Conservation (phyloP, 768 basidiomycete genomes). For the Lentinula aciculospora region DNA sequence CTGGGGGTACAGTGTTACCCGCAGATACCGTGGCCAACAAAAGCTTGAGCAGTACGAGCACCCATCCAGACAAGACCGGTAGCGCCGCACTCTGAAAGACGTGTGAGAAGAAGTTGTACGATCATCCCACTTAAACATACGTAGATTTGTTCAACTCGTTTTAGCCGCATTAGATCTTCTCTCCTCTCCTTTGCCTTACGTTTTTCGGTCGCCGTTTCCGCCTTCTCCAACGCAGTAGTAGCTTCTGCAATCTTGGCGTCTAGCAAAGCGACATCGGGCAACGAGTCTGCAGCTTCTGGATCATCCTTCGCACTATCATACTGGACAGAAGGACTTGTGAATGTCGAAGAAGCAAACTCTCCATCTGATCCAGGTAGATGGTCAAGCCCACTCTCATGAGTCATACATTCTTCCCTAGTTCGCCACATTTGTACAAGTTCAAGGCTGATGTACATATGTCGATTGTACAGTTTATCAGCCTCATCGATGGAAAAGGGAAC, state of each 20-base stretch:
- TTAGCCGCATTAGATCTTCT: conserved; percentile 82
- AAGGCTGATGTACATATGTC: conserved; percentile 86
- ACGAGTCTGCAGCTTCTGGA: conserved; percentile 52
- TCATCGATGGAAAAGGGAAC: conserved; percentile 96
- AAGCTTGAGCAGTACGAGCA: conserved; percentile 88
- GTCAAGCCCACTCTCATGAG: conserved; percentile 87
- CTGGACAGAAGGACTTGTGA: conserved; percentile 22
- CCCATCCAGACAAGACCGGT: conserved; percentile 83
- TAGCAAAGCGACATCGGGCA: conserved; percentile 67
- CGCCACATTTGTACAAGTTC: conserved; percentile 93
- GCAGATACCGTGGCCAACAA: conserved; percentile 91
- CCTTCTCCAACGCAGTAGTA: conserved; percentile 41
- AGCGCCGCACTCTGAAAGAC: conserved; percentile 69
- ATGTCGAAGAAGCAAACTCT: conserved; percentile 47
- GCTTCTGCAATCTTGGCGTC: conserved; percentile 74
- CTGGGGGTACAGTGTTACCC: conserved; percentile 57
- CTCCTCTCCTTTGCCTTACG: conserved; percentile 61
- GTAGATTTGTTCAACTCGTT: conserved; percentile 90
- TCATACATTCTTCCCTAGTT: conserved; percentile 92
- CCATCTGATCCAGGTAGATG: conserved; percentile 66
- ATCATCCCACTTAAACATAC: conserved; percentile 40
- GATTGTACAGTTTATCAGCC: conserved; percentile 84
- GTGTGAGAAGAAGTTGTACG: background rate
- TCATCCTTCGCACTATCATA: conserved; percentile 26
- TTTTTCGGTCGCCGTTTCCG: conserved; percentile 45